Conservation (phyloP, 208 protist genomes). For the Eutreptiella sp. region DNA sequence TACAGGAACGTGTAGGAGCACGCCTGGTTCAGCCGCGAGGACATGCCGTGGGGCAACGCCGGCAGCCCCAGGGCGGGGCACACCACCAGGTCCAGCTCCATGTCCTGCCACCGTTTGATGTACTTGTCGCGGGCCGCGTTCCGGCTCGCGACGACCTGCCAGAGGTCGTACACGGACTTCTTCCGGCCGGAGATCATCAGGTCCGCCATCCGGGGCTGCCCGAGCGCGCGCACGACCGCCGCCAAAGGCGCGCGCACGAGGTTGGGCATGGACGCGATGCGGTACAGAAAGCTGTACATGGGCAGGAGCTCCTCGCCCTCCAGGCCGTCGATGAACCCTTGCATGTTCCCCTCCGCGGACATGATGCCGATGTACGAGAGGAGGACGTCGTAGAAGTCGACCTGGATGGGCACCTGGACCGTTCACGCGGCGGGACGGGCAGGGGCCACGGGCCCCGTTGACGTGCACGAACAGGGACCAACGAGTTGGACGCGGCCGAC, state of each 20-base stretch:
- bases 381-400: constrained; percentile 6
- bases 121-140: background rate
- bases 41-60: background rate
- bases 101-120: background rate
- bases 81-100: background rate
- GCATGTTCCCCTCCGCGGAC: background rate
- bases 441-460: no score
- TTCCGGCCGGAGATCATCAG: background rate
- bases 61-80: background rate
- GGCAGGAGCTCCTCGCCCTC: constrained; percentile 21
- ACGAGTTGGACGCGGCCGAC: no score
- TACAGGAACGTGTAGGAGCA: constrained; percentile 16
- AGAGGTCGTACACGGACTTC: constrained; percentile 7
- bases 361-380: constrained; percentile 7
- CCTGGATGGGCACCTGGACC: no score
- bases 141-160: background rate
- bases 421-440: no score
- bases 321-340: constrained; percentile 7
- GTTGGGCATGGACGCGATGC: constrained; percentile 1
- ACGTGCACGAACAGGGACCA: no score
- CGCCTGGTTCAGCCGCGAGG: background rate
- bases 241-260: background rate
- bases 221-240: background rate
- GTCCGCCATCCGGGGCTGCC: background rate
- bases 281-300: constrained; percentile 17